These are phyloP conservation scores for Chaetomidium leptoderma DNA, from an alignment of 495 filamentous ascomycete species.

Conservation along the genomic window DNA sequence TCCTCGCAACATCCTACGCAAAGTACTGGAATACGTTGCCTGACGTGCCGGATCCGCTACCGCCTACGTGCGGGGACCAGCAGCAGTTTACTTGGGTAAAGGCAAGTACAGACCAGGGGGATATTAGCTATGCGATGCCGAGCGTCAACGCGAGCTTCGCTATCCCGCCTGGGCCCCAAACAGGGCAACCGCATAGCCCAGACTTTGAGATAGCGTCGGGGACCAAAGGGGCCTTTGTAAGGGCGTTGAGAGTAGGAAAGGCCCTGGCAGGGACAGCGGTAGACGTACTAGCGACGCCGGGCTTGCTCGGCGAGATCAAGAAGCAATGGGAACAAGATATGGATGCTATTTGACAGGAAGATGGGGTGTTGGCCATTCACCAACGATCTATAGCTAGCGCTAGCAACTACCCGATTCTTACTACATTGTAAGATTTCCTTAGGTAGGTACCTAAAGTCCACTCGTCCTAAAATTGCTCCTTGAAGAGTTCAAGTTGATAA, in stretches of 20 bases:
- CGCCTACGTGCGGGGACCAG: not conserved
- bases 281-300: slow-evolving; percentile 48
- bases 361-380: no score
- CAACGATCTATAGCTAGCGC: no score
- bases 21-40: slow-evolving; percentile 49
- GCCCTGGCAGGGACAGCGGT: slow-evolving; percentile 51
- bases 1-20: slow-evolving; percentile 51
- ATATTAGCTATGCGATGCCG: slow-evolving; percentile 58
- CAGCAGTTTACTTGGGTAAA: slow-evolving; percentile 2
- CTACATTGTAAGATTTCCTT: no score
- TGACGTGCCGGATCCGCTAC: slow-evolving; percentile 29
- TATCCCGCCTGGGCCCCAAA: slow-evolving; percentile 45
- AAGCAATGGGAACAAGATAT: slow-evolving; percentile 28
- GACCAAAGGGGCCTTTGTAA: slow-evolving; percentile 49
- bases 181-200: slow-evolving; percentile 55
- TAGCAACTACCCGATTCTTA: no score
- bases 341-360: no score
- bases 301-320: slow-evolving; percentile 42
- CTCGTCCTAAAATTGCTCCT: no score
- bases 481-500: no score
- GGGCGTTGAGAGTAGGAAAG: slow-evolving; percentile 53
- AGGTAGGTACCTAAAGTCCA: no score
- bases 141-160: slow-evolving; percentile 55
- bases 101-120: slow-evolving; percentile 58
- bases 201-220: slow-evolving; percentile 56